Evolutionary conservation across 2,329 filamentous ascomycete genomes (phyloP).

Genomic region (Calonectria pseudoreteaudii): DNA sequence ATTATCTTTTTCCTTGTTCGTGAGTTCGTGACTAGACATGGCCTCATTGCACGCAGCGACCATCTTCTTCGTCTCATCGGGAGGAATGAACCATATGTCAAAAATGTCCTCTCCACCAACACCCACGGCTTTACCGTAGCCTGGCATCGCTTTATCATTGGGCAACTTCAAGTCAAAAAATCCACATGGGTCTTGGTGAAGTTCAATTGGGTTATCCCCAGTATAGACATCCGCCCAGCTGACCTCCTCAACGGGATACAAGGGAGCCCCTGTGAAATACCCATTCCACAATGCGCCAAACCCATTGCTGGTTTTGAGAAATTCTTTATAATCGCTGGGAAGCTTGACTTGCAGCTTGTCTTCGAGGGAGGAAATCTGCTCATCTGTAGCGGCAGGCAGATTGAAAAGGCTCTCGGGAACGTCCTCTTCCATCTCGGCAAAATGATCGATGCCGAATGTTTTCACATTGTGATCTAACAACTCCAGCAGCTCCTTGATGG

Average conservation of each 20-base stretch:
- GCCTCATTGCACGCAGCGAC: conserved; percentile 26
- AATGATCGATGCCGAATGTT: not conserved
- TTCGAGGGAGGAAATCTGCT: conserved; percentile 30
- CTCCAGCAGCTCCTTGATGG: conserved; percentile 24
- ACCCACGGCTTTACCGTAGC: conserved; percentile 8
- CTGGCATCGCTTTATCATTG: conserved; percentile 23
- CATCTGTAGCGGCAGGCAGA: conserved; percentile 26
- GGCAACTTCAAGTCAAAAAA: not conserved
- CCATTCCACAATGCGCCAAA: conserved; percentile 36
- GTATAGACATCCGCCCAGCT: conserved; percentile 16
- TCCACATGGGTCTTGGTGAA: conserved; percentile 22
- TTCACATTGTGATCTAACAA: conserved; percentile 28
- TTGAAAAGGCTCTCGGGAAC: conserved; percentile 30
- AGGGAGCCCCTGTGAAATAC: conserved; percentile 16
- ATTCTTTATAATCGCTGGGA: conserved; percentile 35
- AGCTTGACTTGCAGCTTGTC: conserved; percentile 12
- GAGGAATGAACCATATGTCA: conserved; percentile 14
- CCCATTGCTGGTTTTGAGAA: conserved; percentile 34
- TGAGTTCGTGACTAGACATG: not conserved
- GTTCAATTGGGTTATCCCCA: conserved; percentile 1
- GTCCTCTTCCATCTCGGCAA: conserved; percentile 6
- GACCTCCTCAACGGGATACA: conserved; percentile 25
- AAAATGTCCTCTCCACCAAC: conserved; percentile 24
- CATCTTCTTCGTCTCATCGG: conserved; percentile 10
- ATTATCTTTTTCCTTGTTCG: conserved; percentile 23